Evolutionary conservation across 1,284 basidiomycete genomes (phyloP).

Genomic region (Thelephora terrestris): DNA sequence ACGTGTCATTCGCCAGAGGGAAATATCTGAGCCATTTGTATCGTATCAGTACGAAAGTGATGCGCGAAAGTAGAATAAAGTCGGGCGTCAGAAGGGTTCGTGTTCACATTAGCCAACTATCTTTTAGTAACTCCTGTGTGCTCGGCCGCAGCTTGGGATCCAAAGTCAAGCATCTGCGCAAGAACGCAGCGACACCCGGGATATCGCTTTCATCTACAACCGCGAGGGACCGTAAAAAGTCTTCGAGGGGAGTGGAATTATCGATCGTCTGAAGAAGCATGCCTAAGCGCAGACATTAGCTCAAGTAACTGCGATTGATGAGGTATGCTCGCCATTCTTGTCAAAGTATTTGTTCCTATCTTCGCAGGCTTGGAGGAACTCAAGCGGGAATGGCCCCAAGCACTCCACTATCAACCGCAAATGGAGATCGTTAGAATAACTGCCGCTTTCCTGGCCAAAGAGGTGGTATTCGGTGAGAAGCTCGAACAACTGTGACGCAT

Average conservation of each 20-base stretch:
- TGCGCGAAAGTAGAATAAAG: background rate
- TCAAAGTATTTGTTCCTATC: background rate
- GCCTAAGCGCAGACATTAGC: too few relatives aligned
- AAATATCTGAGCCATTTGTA: too few relatives aligned
- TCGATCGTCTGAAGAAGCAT: too few relatives aligned
- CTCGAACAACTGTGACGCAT: conserved; percentile 7
- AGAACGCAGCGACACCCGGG: background rate
- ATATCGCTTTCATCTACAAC: background rate
- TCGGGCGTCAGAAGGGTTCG: background rate
- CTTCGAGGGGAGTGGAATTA: conserved; percentile 1
- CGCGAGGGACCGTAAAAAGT: too few relatives aligned
- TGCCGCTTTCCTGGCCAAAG: background rate
- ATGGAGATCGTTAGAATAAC: background rate
- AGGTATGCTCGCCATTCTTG: background rate
- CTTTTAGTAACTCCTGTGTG: background rate
- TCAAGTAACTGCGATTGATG: too few relatives aligned
- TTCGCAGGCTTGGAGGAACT: background rate
- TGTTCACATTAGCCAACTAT: too few relatives aligned
- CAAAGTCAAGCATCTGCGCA: background rate
- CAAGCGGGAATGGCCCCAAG: background rate
- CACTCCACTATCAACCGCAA: conserved; percentile 2
- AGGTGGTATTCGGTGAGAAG: conserved; percentile 5
- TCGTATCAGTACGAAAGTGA: too few relatives aligned
- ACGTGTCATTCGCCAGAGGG: too few relatives aligned
- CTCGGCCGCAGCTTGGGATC: background rate